These are phyloP conservation scores for Claviceps digitariae DNA, from an alignment of 2,329 filamentous ascomycete genomes.

Conservation along the genomic window DNA sequence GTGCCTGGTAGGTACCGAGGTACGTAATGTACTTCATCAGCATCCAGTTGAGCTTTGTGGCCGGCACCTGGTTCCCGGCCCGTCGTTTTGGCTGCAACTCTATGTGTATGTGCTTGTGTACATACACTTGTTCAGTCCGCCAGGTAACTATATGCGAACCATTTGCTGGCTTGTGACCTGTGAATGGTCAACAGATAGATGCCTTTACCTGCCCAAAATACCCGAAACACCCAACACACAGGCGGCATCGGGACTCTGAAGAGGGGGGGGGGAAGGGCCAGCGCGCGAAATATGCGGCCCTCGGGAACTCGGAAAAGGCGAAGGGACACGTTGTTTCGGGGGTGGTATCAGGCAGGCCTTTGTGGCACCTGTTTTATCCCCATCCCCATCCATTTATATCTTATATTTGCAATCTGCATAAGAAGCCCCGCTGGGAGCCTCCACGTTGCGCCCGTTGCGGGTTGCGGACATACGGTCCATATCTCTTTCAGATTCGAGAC, in stretches of 20 bases:
- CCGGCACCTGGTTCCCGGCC: conserved; percentile 5
- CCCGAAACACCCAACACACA: no score
- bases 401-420: neutral
- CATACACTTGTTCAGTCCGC: neutral
- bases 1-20: no score
- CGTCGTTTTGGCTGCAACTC: neutral
- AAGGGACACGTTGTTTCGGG: neutral
- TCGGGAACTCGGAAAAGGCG: neutral
- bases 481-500: neutral
- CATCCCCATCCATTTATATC: neutral
- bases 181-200: no score
- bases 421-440: neutral
- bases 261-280: no score
- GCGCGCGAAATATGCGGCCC: neutral
- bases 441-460: neutral
- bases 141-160: no score
- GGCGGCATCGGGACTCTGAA: no score
- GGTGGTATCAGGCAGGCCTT: neutral
- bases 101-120: neutral
- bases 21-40: no score
- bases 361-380: neutral
- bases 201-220: no score
- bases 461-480: neutral
- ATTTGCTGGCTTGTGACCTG: neutral
- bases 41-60: neutral